Evolutionary conservation across 2,329 filamentous ascomycete genomes (phyloP).

Genomic region (Calonectria multiphialidica): DNA sequence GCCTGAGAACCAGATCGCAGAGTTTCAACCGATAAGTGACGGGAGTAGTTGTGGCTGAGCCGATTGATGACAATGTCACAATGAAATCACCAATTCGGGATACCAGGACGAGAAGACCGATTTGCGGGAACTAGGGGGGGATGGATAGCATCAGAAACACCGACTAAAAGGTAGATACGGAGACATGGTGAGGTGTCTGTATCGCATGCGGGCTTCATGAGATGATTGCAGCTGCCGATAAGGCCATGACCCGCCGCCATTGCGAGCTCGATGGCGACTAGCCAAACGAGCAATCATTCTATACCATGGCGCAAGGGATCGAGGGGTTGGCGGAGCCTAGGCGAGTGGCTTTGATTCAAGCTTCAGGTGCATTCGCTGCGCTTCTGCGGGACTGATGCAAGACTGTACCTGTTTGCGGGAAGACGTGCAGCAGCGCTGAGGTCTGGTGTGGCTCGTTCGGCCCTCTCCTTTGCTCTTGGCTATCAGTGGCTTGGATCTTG

Average conservation of each 20-base stretch:
- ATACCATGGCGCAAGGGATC: background rate
- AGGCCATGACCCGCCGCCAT: conserved; percentile 10
- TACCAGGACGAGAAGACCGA: background rate
- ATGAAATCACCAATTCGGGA: conserved; percentile 13
- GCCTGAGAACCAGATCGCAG: conserved; percentile 13
- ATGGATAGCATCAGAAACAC: conserved; percentile 6
- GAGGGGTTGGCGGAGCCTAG: background rate
- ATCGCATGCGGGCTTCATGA: conserved; percentile 7
- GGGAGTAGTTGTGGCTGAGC: conserved; percentile 23
- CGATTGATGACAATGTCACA: conserved; percentile 5
- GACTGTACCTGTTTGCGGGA: conserved; percentile 19
- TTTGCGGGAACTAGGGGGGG: conserved; percentile 10
- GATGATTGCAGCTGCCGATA: conserved; percentile 7
- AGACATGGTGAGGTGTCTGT: conserved; percentile 8
- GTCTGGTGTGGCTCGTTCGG: conserved; percentile 12
- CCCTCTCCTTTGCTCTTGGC: background rate
- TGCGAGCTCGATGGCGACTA: background rate
- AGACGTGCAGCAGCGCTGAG: conserved; percentile 13
- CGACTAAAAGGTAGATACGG: conserved; percentile 12
- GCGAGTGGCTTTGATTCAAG: conserved; percentile 25
- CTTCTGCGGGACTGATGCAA: conserved; percentile 17
- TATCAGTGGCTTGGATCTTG: conserved; percentile 2
- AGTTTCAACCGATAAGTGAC: conserved; percentile 23
- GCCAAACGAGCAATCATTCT: background rate
- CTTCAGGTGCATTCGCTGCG: too few relatives aligned